These are phyloP conservation scores for Thelephora aurantiotincta DNA, from an alignment of 768 basidiomycete species.

Conservation along the genomic window DNA sequence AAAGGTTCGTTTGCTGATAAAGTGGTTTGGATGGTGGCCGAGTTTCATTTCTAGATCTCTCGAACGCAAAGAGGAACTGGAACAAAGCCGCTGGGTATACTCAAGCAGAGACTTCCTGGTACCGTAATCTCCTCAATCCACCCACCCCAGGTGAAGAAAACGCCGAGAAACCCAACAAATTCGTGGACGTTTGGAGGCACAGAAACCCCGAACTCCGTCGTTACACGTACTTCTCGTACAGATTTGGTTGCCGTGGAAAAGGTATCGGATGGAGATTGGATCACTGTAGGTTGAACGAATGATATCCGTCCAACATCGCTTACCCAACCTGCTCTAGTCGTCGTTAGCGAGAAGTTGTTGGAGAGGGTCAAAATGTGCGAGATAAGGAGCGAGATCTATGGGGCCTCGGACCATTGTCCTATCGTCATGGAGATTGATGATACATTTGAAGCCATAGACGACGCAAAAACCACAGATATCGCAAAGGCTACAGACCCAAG, in stretches of 20 bases:
- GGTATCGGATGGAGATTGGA: constrained; percentile 84
- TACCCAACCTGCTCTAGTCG: constrained; percentile 29
- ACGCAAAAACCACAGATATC: no score
- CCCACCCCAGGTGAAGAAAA: constrained; percentile 20
- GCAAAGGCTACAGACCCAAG: no score
- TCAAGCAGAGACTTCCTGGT: constrained; percentile 65
- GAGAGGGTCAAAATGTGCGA: constrained; percentile 68
- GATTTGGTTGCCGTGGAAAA: constrained; percentile 67
- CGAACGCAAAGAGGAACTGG: constrained; percentile 64
- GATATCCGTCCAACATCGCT: background rate
- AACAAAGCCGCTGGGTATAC: constrained; percentile 84
- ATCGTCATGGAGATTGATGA: constrained; percentile 57
- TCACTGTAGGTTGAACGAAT: constrained; percentile 40
- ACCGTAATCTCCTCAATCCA: constrained; percentile 50
- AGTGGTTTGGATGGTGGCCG: background rate
- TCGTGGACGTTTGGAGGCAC: constrained; percentile 73
- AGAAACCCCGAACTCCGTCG: constrained; percentile 53
- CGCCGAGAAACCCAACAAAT: constrained; percentile 16
- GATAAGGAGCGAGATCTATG: constrained; percentile 74
- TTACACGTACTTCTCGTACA: constrained; percentile 78
- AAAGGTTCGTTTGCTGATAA: constrained; percentile 27
- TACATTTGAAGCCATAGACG: no score
- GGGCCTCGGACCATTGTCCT: constrained; percentile 80
- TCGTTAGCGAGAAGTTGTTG: constrained; percentile 56
- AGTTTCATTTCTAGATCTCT: constrained; percentile 32